Percentiles rank a stretch among this genome's conserved stretches.
Evolutionary conservation across 2,329 filamentous ascomycete species (phyloP).

Genomic region (Colletotrichum acutatum): DNA sequence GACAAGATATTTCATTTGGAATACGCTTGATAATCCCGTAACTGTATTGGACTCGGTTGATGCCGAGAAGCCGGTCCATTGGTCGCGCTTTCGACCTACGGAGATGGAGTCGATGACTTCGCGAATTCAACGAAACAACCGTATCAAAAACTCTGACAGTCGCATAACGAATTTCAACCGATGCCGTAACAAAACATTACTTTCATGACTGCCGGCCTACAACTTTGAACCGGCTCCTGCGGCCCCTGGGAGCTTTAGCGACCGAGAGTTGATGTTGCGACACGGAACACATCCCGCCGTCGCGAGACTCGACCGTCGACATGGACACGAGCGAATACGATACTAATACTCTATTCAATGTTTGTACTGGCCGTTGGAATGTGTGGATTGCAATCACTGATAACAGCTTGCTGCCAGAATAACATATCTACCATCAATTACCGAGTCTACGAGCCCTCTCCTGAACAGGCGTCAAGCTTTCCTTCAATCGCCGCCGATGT

Average conservation of each 20-base stretch:
- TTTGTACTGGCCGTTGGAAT: conserved; percentile 47
- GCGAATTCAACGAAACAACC: conserved; percentile 25
- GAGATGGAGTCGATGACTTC: conserved; percentile 51
- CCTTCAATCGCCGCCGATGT: conserved; percentile 60
- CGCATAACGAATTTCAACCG: conserved; percentile 8
- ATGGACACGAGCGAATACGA: conserved; percentile 74
- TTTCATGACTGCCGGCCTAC: conserved; percentile 32
- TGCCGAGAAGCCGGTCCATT: conserved; percentile 31
- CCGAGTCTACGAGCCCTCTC: conserved; percentile 64
- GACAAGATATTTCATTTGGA: neutral
- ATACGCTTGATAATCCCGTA: neutral
- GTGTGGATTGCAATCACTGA: conserved; percentile 29
- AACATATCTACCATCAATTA: conserved; percentile 66
- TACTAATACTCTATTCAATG: conserved; percentile 70
- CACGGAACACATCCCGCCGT: conserved; percentile 28
- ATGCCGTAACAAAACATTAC: conserved; percentile 1
- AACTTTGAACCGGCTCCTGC: conserved; percentile 22
- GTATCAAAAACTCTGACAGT: conserved; percentile 14
- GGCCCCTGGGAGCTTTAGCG: conserved; percentile 30
- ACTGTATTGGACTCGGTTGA: conserved; percentile 25
- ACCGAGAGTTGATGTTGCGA: conserved; percentile 37
- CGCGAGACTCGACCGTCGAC: conserved; percentile 52
- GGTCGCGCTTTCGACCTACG: conserved; percentile 40
- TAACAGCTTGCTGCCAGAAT: conserved; percentile 51
- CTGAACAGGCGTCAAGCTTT: conserved; percentile 56